phyloP scores from a whole-genome alignment of 495 filamentous ascomycete species.

The Lichenothelia convexa region DNA sequence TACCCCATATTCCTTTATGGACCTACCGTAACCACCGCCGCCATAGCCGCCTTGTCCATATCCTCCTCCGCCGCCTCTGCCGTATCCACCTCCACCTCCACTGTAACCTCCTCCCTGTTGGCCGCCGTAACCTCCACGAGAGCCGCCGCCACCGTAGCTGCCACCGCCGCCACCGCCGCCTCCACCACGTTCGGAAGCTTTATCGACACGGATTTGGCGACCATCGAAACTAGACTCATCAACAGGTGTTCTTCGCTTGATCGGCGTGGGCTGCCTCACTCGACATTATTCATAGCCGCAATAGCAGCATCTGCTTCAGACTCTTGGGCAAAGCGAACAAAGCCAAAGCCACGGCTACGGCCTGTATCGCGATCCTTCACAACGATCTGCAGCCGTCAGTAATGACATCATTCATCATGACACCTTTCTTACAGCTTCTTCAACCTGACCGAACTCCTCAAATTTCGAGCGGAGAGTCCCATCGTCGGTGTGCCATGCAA shows the following conservation, averaged over 20 bases:
- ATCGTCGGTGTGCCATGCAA: constrained; percentile 96
- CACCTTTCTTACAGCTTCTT: constrained; percentile 63
- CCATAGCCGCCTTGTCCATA: constrained; percentile 2
- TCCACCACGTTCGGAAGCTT: constrained; percentile 63
- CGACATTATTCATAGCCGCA: constrained; percentile 72
- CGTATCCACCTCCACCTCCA: constrained; percentile 14
- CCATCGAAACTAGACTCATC: constrained; percentile 94
- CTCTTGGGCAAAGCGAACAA: constrained; percentile 72
- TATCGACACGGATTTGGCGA: constrained; percentile 88
- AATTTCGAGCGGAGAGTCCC: constrained; percentile 65
- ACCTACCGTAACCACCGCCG: constrained; percentile 7
- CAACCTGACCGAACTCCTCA: constrained; percentile 68
- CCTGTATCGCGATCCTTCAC: constrained; percentile 95
- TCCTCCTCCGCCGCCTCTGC: not conserved
- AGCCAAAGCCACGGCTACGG: constrained; percentile 92
- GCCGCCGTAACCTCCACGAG: constrained; percentile 14
- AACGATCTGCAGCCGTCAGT: constrained; percentile 47
- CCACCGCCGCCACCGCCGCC: constrained; percentile 33
- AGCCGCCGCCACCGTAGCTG: constrained; percentile 10
- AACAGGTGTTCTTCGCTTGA: too few species aligned
- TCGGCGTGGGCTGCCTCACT: constrained; percentile 44
- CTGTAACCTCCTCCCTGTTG: constrained; percentile 10
- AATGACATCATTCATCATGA: not conserved
- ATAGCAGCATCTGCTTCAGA: constrained; percentile 74
- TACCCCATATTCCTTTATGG: not conserved